These are phyloP conservation scores for Aspergillus quadrilineatus DNA, from an alignment of 2,329 filamentous ascomycete species.

Conservation along the genomic window DNA sequence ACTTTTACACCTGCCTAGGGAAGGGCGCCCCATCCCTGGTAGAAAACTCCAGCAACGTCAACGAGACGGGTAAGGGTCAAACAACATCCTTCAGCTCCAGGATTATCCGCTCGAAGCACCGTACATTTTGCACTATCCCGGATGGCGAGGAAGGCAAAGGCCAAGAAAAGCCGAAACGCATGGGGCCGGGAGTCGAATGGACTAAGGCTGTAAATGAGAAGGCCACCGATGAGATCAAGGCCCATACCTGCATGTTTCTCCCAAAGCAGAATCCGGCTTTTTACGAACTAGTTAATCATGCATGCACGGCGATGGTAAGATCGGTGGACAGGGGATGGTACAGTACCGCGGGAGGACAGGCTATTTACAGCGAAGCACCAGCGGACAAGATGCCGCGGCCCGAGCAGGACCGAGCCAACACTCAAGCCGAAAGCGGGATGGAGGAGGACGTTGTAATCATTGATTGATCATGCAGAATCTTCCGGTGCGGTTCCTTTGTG, in stretches of 20 bases:
- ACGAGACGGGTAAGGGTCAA: neutral
- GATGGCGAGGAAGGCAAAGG: slow-evolving; percentile 46
- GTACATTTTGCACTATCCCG: slow-evolving; percentile 88
- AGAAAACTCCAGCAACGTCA: slow-evolving; percentile 21
- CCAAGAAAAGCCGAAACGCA: slow-evolving; percentile 21
- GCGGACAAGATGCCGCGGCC: slow-evolving; percentile 17
- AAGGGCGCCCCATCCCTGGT: slow-evolving; percentile 54
- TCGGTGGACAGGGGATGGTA: slow-evolving; percentile 46
- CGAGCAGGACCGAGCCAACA: slow-evolving; percentile 12
- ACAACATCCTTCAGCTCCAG: slow-evolving; percentile 33
- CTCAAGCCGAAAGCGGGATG: slow-evolving; percentile 24
- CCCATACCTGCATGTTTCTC: slow-evolving; percentile 63
- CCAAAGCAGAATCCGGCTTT: slow-evolving; percentile 47
- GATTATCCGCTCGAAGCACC: slow-evolving; percentile 54
- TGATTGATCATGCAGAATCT: slow-evolving; percentile 20
- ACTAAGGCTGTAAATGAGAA: slow-evolving; percentile 73
- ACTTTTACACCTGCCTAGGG: slow-evolving; percentile 84
- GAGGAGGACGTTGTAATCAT: slow-evolving; percentile 38
- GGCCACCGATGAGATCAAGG: slow-evolving; percentile 73
- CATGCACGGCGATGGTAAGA: slow-evolving; percentile 38
- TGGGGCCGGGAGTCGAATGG: slow-evolving; percentile 57
- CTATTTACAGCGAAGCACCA: slow-evolving; percentile 22
- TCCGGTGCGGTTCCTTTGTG: slow-evolving; percentile 2
- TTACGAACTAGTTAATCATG: slow-evolving; percentile 38
- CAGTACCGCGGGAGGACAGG: slow-evolving; percentile 25